phyloP scores from a whole-genome alignment of 2,329 filamentous ascomycete genomes.

The Cladobotryum mycophilum region DNA sequence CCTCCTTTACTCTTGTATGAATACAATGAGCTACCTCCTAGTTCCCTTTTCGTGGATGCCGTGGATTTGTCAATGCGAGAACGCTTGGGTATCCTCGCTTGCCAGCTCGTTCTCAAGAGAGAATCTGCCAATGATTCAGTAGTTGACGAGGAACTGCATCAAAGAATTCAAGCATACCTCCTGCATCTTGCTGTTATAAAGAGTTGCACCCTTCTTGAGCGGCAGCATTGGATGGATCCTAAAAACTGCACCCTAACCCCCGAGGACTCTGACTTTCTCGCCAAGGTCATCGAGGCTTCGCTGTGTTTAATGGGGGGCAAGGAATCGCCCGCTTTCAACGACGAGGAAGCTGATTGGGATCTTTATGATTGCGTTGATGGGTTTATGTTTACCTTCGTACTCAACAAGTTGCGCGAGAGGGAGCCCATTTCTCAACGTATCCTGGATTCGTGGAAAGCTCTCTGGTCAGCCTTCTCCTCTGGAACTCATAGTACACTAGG shows the following conservation, averaged over 20 bases:
- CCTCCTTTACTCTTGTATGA: background rate
- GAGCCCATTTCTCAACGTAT: background rate
- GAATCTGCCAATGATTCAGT: background rate
- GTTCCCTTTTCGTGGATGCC: background rate
- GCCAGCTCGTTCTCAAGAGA: background rate
- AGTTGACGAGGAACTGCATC: background rate
- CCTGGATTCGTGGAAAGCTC: background rate
- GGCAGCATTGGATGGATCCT: constrained; percentile 5
- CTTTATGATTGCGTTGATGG: constrained; percentile 10
- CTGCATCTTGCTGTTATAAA: constrained; percentile 10
- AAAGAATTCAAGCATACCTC: constrained; percentile 5
- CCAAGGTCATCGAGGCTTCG: constrained; percentile 1
- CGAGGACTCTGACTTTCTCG: background rate
- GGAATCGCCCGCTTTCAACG: background rate
- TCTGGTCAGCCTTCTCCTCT: constrained; percentile 4
- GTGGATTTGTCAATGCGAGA: constrained; percentile 3
- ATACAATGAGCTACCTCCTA: background rate
- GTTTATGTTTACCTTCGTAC: constrained; percentile 2
- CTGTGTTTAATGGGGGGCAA: background rate
- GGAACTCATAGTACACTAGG: background rate
- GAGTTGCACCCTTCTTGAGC: constrained; percentile 9
- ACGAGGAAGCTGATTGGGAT: constrained; percentile 1
- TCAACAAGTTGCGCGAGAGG: background rate
- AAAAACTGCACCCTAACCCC: background rate
- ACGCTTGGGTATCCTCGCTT: constrained; percentile 3